phyloP scores from a whole-genome alignment of 1,139 yeast species.

The Blastobotrys ciferrii region DNA sequence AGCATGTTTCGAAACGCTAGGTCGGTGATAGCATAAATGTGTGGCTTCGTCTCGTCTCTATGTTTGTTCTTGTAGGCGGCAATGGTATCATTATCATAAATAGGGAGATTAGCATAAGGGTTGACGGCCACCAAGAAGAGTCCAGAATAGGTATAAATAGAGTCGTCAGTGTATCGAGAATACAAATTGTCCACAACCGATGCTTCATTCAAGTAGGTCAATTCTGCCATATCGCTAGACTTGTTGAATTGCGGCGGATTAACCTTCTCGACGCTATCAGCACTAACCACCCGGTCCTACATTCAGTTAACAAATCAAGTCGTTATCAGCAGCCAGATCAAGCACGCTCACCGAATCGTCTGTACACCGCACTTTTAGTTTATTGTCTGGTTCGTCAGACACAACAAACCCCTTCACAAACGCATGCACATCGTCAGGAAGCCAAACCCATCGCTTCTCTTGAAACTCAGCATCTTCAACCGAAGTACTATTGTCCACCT shows the following conservation, averaged over 20 bases:
- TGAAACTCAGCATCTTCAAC: constrained; percentile 49
- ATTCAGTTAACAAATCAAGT: constrained; percentile 10
- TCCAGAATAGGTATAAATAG: constrained; percentile 72
- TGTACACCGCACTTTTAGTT: constrained; percentile 51
- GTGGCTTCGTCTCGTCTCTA: constrained; percentile 63
- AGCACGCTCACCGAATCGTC: constrained; percentile 44
- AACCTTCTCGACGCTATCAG: constrained; percentile 53
- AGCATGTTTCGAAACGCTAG: constrained; percentile 78
- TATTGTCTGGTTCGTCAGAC: constrained; percentile 50
- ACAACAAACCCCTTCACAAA: constrained; percentile 70
- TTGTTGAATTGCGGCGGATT: constrained; percentile 92
- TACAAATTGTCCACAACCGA: constrained; percentile 82
- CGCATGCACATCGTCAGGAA: constrained; percentile 63
- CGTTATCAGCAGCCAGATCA: background rate
- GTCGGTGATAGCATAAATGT: constrained; percentile 89
- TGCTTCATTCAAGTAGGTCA: constrained; percentile 92
- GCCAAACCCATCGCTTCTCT: constrained; percentile 74
- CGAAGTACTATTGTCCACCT: constrained; percentile 14
- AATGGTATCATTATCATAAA: constrained; percentile 63
- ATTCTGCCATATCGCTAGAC: constrained; percentile 92
- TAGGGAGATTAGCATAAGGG: constrained; percentile 78
- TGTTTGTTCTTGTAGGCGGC: constrained; percentile 49
- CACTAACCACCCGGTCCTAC: constrained; percentile 45
- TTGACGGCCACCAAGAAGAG: constrained; percentile 92
- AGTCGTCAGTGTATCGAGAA: constrained; percentile 71